These are phyloP conservation scores for Mesembryanthemum crystallinum DNA, from an alignment of 148 eudicot genomes.

Conservation along the genomic window DNA sequence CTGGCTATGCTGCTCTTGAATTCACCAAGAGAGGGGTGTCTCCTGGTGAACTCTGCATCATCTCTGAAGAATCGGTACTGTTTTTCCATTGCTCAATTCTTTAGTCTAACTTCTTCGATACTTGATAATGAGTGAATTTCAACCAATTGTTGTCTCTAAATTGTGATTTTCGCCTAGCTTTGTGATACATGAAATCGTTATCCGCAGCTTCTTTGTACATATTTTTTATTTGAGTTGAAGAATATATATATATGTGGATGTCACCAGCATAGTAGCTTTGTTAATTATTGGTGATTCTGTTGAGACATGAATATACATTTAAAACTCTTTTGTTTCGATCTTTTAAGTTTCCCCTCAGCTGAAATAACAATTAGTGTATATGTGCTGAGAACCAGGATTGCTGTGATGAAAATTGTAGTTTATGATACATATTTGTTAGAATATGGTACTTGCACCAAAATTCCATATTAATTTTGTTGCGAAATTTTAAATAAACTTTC, in stretches of 20 bases:
- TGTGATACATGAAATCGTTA: background rate
- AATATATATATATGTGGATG: background rate
- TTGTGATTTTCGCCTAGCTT: background rate
- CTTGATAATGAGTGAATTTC: background rate
- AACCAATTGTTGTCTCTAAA: background rate
- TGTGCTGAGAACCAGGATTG: background rate
- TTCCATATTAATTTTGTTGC: background rate
- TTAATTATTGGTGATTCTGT: background rate
- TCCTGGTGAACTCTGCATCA: slow-evolving; percentile 91
- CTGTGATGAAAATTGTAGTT: background rate
- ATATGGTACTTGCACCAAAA: background rate
- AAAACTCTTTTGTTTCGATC: background rate
- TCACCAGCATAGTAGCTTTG: background rate
- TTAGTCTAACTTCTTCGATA: no score
- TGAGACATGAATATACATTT: background rate
- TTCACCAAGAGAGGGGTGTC: slow-evolving; percentile 65
- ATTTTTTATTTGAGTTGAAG: background rate
- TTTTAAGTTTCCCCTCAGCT: background rate
- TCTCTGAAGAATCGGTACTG: slow-evolving; percentile 79
- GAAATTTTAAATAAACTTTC: background rate
- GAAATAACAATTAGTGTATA: background rate
- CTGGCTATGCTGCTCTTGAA: slow-evolving; percentile 96
- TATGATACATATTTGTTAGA: background rate
- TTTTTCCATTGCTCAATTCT: no score
- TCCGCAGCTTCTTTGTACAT: background rate